Conservation (phyloP, 1,284 basidiomycete genomes). For the Ceratobasidium sp. region DNA sequence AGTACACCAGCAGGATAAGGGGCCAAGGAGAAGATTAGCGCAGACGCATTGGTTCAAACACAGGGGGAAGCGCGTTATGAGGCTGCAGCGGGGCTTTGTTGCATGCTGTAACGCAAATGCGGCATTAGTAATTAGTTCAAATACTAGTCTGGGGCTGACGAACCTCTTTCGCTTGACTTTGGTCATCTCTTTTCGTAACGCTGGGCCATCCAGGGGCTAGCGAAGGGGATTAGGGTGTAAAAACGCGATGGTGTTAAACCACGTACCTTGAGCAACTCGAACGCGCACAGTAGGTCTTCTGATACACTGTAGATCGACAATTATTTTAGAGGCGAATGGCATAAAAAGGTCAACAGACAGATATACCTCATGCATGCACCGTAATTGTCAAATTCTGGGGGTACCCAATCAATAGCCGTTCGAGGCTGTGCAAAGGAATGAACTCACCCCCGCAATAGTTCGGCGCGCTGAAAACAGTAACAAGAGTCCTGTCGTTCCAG, state of each 20-base stretch:
- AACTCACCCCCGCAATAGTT: slow-evolving; percentile 95
- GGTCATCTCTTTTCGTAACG: slow-evolving; percentile 98
- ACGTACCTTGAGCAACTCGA: slow-evolving; percentile 86
- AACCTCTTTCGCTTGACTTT: slow-evolving; percentile 98
- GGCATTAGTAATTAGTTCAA: neutral
- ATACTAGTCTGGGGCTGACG: neutral
- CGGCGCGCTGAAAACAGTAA: slow-evolving; percentile 98
- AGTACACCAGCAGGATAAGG: slow-evolving; percentile 29
- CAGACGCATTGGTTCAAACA: slow-evolving; percentile 13
- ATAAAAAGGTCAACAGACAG: slow-evolving; percentile 46
- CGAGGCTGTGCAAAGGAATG: slow-evolving; percentile 22
- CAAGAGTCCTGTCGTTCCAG: slow-evolving; percentile 98
- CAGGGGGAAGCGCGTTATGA: slow-evolving; percentile 18
- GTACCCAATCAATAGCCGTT: slow-evolving; percentile 45
- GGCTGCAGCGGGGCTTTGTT: slow-evolving; percentile 25
- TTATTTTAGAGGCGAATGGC: slow-evolving; percentile 31
- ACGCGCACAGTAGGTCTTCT: slow-evolving; percentile 96
- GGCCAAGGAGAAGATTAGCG: slow-evolving; percentile 17
- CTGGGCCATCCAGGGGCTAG: slow-evolving; percentile 88
- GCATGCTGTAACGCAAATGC: slow-evolving; percentile 10
- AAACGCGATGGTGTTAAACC: neutral
- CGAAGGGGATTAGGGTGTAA: slow-evolving; percentile 1
- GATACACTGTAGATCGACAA: slow-evolving; percentile 78
- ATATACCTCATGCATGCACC: slow-evolving; percentile 90
- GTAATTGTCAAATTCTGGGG: slow-evolving; percentile 94